Conservation (phyloP, 2,329 filamentous ascomycete genomes). For the Pseudocercospora cruenta region DNA sequence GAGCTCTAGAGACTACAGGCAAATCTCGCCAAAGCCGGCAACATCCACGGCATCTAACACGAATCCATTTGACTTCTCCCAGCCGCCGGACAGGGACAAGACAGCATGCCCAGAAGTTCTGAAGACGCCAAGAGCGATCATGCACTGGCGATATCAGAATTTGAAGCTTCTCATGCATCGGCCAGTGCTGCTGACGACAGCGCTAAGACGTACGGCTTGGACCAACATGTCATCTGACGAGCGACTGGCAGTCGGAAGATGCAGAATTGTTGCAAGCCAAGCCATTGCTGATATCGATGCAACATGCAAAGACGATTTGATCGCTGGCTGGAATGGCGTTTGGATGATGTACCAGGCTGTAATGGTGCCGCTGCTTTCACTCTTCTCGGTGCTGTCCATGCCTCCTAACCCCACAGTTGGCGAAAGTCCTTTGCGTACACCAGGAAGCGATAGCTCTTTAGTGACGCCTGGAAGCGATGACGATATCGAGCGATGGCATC, state of each 20-base stretch:
- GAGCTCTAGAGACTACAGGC: constrained; percentile 13
- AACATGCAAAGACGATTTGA: constrained; percentile 73
- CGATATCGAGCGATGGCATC: constrained; percentile 46
- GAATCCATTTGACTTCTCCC: constrained; percentile 57
- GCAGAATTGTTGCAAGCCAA: constrained; percentile 68
- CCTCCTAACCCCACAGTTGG: constrained; percentile 9
- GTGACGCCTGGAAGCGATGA: constrained; percentile 28
- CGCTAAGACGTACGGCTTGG: constrained; percentile 57
- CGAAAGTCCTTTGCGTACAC: constrained; percentile 58
- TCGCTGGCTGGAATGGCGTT: constrained; percentile 79
- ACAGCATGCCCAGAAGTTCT: constrained; percentile 66
- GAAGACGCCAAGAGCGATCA: constrained; percentile 70
- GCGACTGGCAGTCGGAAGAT: constrained; percentile 68
- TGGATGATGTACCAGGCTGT: constrained; percentile 82
- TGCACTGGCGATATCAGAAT: constrained; percentile 83
- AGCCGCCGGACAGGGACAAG: constrained; percentile 59
- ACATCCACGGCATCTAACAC: constrained; percentile 20
- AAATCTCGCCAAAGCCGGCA: constrained; percentile 17
- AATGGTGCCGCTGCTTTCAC: constrained; percentile 75
- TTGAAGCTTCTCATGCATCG: constrained; percentile 76
- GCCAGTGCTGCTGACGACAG: constrained; percentile 69
- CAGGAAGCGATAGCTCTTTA: constrained; percentile 35
- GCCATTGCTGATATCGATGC: constrained; percentile 73
- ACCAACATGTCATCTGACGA: constrained; percentile 63
- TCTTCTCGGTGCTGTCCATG: constrained; percentile 55